Base-by-base conservation (phyloP, 495 filamentous ascomycete genomes). In the Penicillium chermesinum region DNA sequence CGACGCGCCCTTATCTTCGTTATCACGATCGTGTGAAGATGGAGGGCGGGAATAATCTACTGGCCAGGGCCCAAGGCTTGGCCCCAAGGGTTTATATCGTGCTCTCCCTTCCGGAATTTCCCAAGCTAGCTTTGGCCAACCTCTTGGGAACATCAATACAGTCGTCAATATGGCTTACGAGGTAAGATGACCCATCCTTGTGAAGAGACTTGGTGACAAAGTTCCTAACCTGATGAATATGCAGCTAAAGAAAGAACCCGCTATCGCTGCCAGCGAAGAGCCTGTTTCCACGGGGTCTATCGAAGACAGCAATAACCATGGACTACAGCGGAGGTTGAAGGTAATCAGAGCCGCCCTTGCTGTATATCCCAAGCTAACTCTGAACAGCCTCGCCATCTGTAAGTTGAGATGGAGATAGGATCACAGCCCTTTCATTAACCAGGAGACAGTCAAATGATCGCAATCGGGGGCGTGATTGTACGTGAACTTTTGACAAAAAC, bases 381-480 rank as follows among this genome's bases (percentile, higher is more conserved):
- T 21, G 2, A 18, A 5, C 27, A 58, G 55, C 55, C 55, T 5
- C 55, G 55, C 27, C 55, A 58, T 41, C 42, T 58, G 55, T 58
- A 36, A 52, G 51, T 39, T 17, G n/a, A n/a, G n/a, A n/a, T n/a
- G n/a, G n/a, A n/a, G n/a, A n/a, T n/a, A n/a, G n/a, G n/a, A n/a
- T n/a, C n/a, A n/a, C n/a, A n/a, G n/a, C n/a, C n/a, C n/a, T n/a
- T n/a, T n/a, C n/a, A n/a, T n/a, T n/a, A n/a, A n/a, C n/a, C n/a
- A n/a, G n/a, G n/a, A n/a, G n/a, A 18, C 21, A 58, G 55, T 9
- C 55, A 58, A 46, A 58, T 58, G 55, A 58, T 58, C 46, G 51
- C 55, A 10, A 51, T 58, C 30, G 55, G 55, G 32, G 55, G 55
- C 38, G 55, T 58, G 0, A 54, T 66, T 44, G 48, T 59, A 17